phyloP scores from a whole-genome alignment of 441 rosid species.

The Aquilaria agallochum region DNA sequence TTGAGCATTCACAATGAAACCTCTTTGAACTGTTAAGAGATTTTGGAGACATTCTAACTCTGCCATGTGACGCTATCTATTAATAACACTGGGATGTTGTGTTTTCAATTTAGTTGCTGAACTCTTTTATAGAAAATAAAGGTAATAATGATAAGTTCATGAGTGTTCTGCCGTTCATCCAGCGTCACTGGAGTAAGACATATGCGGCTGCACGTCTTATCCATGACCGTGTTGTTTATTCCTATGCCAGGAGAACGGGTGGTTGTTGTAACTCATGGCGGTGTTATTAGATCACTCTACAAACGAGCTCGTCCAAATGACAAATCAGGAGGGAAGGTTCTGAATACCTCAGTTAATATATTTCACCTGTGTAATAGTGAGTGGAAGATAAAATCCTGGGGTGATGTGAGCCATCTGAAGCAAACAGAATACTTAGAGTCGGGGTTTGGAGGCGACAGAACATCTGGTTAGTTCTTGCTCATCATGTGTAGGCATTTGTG shows the following conservation, averaged over 20 bases:
- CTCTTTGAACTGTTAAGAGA: too few relatives aligned
- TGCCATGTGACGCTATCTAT: too few relatives aligned
- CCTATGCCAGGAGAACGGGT: conserved; percentile 56
- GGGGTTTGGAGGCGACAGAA: conserved; percentile 67
- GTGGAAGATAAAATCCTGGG: conserved; percentile 56
- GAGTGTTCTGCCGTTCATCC: too few relatives aligned
- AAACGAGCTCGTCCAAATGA: conserved; percentile 57
- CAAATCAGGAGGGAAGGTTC: conserved; percentile 36
- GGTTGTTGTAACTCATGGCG: conserved; percentile 72
- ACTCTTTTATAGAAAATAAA: neutral
- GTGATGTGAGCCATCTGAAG: conserved; percentile 60
- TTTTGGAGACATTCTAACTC: too few relatives aligned
- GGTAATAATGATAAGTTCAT: neutral
- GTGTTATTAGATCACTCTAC: conserved; percentile 56
- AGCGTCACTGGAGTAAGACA: neutral
- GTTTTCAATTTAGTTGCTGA: too few relatives aligned
- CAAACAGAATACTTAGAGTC: conserved; percentile 42
- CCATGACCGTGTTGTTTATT: neutral
- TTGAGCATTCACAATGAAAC: too few relatives aligned
- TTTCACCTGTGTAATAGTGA: conserved; percentile 41
- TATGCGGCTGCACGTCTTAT: neutral
- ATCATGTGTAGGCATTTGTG: too few relatives aligned
- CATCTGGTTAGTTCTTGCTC: conserved; percentile 40
- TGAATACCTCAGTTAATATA: conserved; percentile 58
- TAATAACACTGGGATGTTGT: too few relatives aligned